Conservation (phyloP, 1,284 basidiomycete genomes). For the Cryptococcus deneoformans region DNA sequence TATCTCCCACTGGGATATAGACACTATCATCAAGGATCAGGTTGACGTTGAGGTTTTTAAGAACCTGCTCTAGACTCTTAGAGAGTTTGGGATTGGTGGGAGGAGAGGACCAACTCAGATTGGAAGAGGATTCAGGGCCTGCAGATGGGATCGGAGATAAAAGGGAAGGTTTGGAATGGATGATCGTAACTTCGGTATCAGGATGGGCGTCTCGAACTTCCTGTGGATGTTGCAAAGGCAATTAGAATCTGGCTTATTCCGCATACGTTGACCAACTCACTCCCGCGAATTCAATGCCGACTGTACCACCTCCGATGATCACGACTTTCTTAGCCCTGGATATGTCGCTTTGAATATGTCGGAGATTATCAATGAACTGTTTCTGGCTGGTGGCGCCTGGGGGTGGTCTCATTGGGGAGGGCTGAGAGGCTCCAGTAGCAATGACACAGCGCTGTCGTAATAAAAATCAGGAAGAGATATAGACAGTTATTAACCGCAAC, state of each 20-base stretch:
- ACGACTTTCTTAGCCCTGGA: slow-evolving; percentile 36
- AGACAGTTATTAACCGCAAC: slow-evolving; percentile 3
- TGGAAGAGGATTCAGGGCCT: slow-evolving; percentile 12
- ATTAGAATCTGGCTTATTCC: too few species aligned
- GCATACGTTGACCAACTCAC: slow-evolving; percentile 1
- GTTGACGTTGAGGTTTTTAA: slow-evolving; percentile 43
- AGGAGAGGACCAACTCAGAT: slow-evolving; percentile 18
- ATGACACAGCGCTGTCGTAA: slow-evolving; percentile 33
- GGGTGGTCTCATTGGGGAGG: slow-evolving; percentile 40
- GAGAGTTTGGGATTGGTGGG: slow-evolving; percentile 34
- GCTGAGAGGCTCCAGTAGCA: slow-evolving; percentile 44
- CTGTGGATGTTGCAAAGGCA: background rate
- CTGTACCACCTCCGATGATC: slow-evolving; percentile 50
- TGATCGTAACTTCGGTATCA: slow-evolving; percentile 23
- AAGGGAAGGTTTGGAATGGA: slow-evolving; percentile 17
- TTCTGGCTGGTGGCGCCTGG: slow-evolving; percentile 17
- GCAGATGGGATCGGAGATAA: slow-evolving; percentile 15
- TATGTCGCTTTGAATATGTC: slow-evolving; percentile 36
- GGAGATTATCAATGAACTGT: slow-evolving; percentile 23
- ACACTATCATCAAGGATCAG: slow-evolving; percentile 44
- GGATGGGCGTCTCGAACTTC: slow-evolving; percentile 33
- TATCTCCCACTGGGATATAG: slow-evolving; percentile 16
- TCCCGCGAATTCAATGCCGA: slow-evolving; percentile 53
- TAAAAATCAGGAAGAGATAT: background rate
- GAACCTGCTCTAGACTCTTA: slow-evolving; percentile 24